phyloP scores from a whole-genome alignment of 306 rosid species.

The Datisca glomerata region DNA sequence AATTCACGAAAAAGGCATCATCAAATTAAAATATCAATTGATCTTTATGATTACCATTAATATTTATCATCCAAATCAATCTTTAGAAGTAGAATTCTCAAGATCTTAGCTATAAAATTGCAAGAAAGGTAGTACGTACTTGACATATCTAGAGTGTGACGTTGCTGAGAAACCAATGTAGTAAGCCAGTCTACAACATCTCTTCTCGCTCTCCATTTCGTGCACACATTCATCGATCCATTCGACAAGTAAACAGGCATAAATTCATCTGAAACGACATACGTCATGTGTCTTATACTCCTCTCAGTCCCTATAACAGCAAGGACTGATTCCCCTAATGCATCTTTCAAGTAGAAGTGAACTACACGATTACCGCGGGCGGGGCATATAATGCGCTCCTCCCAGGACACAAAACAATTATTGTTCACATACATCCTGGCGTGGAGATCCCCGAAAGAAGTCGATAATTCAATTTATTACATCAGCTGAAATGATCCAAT shows the following conservation, averaged over 20 bases:
- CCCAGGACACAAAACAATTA: constrained; percentile 59
- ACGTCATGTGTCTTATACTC: constrained; percentile 82
- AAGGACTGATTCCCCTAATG: constrained; percentile 36
- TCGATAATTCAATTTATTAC: constrained; percentile 8
- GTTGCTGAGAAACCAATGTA: constrained; percentile 33
- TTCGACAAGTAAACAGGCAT: constrained; percentile 32
- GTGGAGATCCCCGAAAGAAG: no score
- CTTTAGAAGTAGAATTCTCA: no score
- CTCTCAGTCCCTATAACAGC: constrained; percentile 84
- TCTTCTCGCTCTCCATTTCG: constrained; percentile 66
- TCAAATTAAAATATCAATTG: no score
- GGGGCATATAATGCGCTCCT: constrained; percentile 56
- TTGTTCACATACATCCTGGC: constrained; percentile 27
- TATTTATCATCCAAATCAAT: no score
- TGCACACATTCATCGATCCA: constrained; percentile 24
- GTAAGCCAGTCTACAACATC: constrained; percentile 80
- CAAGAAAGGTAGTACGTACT: constrained; percentile 14
- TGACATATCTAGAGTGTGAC: constrained; percentile 13
- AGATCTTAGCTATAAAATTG: no score
- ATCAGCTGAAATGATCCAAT: constrained; percentile 16
- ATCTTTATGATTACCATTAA: no score
- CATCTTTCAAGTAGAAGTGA: constrained; percentile 57
- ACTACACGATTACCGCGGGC: constrained; percentile 71
- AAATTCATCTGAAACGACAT: constrained; percentile 51
- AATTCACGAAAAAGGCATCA: no score